Conservation (phyloP, 768 basidiomycete species). For the Leccinellum albellum region DNA sequence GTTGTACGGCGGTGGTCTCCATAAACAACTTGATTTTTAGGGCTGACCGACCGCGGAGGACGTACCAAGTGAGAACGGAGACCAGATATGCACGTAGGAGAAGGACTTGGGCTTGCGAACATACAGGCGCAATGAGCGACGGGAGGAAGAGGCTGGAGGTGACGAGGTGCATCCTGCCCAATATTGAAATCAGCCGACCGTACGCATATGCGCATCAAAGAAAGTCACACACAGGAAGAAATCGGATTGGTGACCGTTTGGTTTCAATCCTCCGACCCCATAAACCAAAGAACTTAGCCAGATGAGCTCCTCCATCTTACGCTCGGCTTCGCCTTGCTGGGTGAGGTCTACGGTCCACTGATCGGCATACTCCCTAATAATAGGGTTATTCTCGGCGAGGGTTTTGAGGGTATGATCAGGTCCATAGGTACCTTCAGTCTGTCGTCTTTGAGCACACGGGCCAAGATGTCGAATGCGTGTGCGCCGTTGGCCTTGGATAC, state of each 20-base stretch:
- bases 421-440: slow-evolving; percentile 19
- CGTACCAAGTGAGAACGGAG: slow-evolving; percentile 27
- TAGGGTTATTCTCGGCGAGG: neutral
- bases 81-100: slow-evolving; percentile 31
- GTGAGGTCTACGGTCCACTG: slow-evolving; percentile 42
- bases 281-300: slow-evolving; percentile 58
- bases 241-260: slow-evolving; percentile 37
- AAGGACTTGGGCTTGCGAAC: slow-evolving; percentile 16
- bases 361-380: slow-evolving; percentile 23
- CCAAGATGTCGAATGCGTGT: slow-evolving; percentile 47
- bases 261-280: slow-evolving; percentile 52
- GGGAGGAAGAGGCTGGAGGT: slow-evolving; percentile 31
- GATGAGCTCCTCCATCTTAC: slow-evolving; percentile 59
- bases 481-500: slow-evolving; percentile 5
- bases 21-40: slow-evolving; percentile 33
- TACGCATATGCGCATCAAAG: neutral
- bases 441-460: slow-evolving; percentile 49
- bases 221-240: slow-evolving; percentile 48
- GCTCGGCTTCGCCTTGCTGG: slow-evolving; percentile 37
- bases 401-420: slow-evolving; percentile 21
- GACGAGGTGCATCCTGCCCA: slow-evolving; percentile 26
- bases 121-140: slow-evolving; percentile 17
- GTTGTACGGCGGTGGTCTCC: slow-evolving; percentile 20
- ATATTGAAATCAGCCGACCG: neutral
- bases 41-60: slow-evolving; percentile 27